A percentile compares a stretch with the other conserved stretches of the same genome.
Evolutionary conservation across 768 basidiomycete species (phyloP).

Genomic region (Polyporus arcularius): DNA sequence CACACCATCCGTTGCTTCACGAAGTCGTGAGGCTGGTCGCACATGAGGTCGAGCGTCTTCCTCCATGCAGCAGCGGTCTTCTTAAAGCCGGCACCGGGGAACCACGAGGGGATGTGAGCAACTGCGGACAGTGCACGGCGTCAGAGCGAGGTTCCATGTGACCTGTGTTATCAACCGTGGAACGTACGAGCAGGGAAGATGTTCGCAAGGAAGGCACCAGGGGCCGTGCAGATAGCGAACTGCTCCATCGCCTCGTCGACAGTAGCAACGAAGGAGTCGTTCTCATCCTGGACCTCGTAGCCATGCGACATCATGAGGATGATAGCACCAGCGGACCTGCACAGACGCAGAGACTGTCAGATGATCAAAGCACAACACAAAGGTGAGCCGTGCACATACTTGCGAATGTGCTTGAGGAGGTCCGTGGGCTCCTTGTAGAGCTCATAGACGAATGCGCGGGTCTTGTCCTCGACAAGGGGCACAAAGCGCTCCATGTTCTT

Average conservation of each 20-base stretch:
- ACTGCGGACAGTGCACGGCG: constrained; percentile 20
- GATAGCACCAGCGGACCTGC: constrained; percentile 29
- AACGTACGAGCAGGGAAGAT: constrained; percentile 30
- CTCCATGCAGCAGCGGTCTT: constrained; percentile 23
- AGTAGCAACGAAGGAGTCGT: constrained; percentile 40
- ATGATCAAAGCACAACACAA: not conserved
- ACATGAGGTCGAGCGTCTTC: constrained; percentile 24
- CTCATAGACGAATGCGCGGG: constrained; percentile 31
- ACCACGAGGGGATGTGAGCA: constrained; percentile 40
- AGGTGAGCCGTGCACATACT: constrained; percentile 20
- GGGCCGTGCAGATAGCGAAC: constrained; percentile 27
- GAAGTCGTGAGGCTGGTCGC: constrained; percentile 33
- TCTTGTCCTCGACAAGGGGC: constrained; percentile 33
- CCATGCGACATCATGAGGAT: constrained; percentile 32
- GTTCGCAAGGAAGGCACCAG: constrained; percentile 34
- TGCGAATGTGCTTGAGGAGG: constrained; percentile 29
- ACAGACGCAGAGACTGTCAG: not conserved
- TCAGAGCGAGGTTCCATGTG: not conserved
- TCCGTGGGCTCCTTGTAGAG: constrained; percentile 29
- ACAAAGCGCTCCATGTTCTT: constrained; percentile 28
- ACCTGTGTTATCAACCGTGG: not conserved
- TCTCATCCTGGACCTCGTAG: constrained; percentile 27
- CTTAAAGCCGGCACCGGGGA: constrained; percentile 42
- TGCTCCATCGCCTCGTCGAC: constrained; percentile 33
- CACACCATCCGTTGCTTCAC: constrained; percentile 37